Evolutionary conservation across 1,139 yeast genomes (phyloP), one percentile per base, ranked within the genome.

Genomic region (Geotrichum armillariae): DNA sequence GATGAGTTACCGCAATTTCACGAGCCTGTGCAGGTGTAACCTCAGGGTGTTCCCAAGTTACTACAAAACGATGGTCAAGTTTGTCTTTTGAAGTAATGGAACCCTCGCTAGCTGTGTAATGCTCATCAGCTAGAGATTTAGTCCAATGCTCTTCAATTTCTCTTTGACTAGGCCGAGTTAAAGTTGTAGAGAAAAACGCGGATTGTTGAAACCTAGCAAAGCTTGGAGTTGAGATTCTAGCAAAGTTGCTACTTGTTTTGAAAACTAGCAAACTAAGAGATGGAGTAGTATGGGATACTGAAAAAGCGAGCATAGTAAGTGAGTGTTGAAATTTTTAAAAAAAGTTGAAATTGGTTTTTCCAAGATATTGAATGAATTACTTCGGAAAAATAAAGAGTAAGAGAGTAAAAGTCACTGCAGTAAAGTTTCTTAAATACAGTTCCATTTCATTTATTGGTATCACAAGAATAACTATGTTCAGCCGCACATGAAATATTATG

Each of bases 1-100:
- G 70, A 64, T 83, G 91, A 36, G 79, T 78, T 45, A 70, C 73
- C 22, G 66, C 60, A 16, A 83, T 75, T 18, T 33, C 20, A 12
- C 37, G 31, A 2, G 46, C 41, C 21, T 51, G 45, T 6, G n/a
- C 34, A 8, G 17, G 1, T 1, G 51, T 33, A 7, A 46, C 49
- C 2, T 16, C 38, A 6, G 54, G 52, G 29, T 51, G 54, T 8
- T 47, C 52, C 54, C 54, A 51, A 16, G 54, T 31, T 7, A 51
- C 47, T 4, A 41, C 49, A 25, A 47, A 51, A 11, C 52, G 46
- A 25, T 18, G 11, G 16, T 49, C 55, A 3, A 48, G 39, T 12
- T 31, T 23, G 2, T 41, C 32, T 20, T 38, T 32, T 20, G 39
- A 14, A 4, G 16, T 17, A 8, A 40, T 8, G 6, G 11, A 9